phyloP scores from a whole-genome alignment of 1,139 yeast species.

The Nakaseomyces kungkrabaensis region DNA sequence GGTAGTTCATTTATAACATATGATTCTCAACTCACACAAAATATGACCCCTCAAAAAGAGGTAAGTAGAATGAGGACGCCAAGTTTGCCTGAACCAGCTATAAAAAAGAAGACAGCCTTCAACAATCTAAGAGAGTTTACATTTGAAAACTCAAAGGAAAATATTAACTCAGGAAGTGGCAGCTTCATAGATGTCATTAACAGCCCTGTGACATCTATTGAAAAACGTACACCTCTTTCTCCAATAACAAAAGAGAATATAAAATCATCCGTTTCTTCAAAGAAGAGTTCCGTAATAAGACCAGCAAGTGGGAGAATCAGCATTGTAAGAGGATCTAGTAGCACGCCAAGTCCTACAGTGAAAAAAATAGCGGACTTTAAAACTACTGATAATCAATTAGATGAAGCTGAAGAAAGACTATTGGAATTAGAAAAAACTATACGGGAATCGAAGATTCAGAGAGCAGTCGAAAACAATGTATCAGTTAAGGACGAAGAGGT shows the following conservation, averaged over 20 bases:
- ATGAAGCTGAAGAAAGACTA: conserved; percentile 2
- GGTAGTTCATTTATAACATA: conserved; percentile 12
- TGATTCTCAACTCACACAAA: conserved; percentile 11
- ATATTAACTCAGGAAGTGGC: not conserved
- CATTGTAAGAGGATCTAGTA: conserved; percentile 14
- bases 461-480: not conserved
- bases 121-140: conserved; percentile 16
- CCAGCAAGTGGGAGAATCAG: conserved; percentile 30
- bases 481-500: not conserved
- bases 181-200: not conserved
- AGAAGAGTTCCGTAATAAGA: conserved; percentile 12
- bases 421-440: not conserved
- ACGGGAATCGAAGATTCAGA: not conserved
- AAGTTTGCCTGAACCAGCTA: not conserved
- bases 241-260: not conserved
- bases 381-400: not conserved
- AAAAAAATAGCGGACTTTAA: conserved; percentile 4
- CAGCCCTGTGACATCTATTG: not conserved
- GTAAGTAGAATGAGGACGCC: not conserved
- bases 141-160: conserved; percentile 10
- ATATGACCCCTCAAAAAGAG: not conserved
- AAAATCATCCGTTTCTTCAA: not conserved
- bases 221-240: not conserved
- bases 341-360: conserved; percentile 4
- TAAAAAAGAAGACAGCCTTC: conserved; percentile 11